A percentile compares a stretch with the other conserved stretches of the same genome.
phyloP scores from a whole-genome alignment of 441 rosid genomes.

The Populus tomentosa region DNA sequence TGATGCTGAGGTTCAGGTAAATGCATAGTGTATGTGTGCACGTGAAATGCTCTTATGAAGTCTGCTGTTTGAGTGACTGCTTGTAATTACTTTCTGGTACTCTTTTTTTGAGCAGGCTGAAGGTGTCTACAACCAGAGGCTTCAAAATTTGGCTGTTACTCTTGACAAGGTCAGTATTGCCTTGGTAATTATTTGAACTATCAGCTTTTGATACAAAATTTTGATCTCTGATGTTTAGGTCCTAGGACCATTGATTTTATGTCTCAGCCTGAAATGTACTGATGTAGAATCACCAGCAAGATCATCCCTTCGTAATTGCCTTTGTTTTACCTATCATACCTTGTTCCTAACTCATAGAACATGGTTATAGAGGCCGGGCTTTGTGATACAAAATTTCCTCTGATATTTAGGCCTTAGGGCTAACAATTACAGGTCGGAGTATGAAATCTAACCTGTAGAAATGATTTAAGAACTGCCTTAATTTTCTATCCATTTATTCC shows the following conservation, averaged over 20 bases:
- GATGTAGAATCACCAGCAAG: neutral
- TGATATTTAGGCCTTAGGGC: neutral
- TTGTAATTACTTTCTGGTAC: neutral
- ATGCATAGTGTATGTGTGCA: slow-evolving; percentile 5
- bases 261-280: neutral
- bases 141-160: slow-evolving; percentile 96
- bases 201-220: neutral
- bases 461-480: neutral
- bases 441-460: neutral
- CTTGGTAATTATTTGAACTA: neutral
- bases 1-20: slow-evolving; percentile 99
- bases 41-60: neutral
- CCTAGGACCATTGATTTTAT: neutral
- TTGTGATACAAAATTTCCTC: neutral
- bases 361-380: neutral
- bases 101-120: slow-evolving; percentile 68
- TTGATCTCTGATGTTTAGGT: neutral
- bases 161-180: slow-evolving; percentile 82
- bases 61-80: neutral
- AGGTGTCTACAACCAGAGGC: slow-evolving; percentile 99
- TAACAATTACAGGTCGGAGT: neutral
- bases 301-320: neutral
- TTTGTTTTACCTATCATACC: neutral
- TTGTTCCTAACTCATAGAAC: neutral
- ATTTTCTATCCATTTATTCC: neutral